phyloP scores from a whole-genome alignment of 371 early-diverging fungal genomes.

The Apophysomyces variabilis region DNA sequence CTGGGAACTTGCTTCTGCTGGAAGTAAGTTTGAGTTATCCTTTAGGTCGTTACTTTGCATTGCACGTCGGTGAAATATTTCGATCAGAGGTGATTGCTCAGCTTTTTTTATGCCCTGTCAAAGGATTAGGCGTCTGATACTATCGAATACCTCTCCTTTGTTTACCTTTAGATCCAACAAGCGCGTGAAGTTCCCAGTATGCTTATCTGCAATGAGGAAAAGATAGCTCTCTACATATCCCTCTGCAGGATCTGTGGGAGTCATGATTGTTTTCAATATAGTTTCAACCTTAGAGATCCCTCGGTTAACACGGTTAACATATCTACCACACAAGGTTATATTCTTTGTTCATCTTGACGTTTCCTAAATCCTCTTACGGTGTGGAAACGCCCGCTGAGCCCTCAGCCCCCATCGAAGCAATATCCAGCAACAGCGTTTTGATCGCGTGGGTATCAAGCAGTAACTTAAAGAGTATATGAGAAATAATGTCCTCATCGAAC shows the following conservation, averaged over 20 bases:
- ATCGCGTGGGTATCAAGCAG: constrained; percentile 92
- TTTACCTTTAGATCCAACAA: constrained; percentile 85
- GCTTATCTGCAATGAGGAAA: constrained; percentile 78
- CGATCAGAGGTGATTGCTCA: constrained; percentile 60
- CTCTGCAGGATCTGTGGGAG: constrained; percentile 82
- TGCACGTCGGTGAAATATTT: constrained; percentile 55
- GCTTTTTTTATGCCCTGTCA: constrained; percentile 55
- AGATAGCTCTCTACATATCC: constrained; percentile 87
- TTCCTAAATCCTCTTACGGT: constrained; percentile 48
- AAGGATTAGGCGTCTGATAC: not conserved
- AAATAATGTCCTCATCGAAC: not conserved
- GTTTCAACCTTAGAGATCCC: constrained; percentile 83
- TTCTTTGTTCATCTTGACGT: not conserved
- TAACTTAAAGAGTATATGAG: constrained; percentile 47
- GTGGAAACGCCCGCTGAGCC: constrained; percentile 53
- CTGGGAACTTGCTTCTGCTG: constrained; percentile 15
- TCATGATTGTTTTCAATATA: constrained; percentile 88
- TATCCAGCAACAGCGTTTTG: constrained; percentile 74
- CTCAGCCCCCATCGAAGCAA: constrained; percentile 69
- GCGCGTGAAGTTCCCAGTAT: constrained; percentile 68
- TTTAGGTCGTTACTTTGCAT: constrained; percentile 28
- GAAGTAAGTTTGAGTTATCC: constrained; percentile 45
- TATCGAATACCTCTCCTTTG: not conserved
- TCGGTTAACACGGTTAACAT: constrained; percentile 78
- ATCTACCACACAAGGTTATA: constrained; percentile 44